Conservation (phyloP, 352 stramenopile species). For the Pythium monospermum region DNA sequence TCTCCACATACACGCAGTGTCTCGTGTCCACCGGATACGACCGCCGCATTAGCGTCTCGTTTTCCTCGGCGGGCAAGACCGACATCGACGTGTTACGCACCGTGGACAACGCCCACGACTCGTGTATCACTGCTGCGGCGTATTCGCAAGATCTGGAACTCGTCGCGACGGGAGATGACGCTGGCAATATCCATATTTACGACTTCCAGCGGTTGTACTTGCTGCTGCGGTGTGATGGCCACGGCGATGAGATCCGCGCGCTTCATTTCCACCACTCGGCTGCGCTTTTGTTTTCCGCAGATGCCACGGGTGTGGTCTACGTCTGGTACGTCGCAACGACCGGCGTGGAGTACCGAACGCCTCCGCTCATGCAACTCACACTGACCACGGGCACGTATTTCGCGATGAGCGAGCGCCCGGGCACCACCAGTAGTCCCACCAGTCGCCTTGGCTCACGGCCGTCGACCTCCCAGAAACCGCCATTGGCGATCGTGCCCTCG, state of each 20-base stretch:
- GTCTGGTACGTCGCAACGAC: slow-evolving; percentile 36
- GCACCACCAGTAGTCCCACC: not conserved
- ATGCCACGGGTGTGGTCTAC: slow-evolving; percentile 33
- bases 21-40: slow-evolving; percentile 61
- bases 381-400: not conserved
- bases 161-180: slow-evolving; percentile 53
- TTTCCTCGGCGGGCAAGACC: slow-evolving; percentile 36
- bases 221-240: slow-evolving; percentile 42
- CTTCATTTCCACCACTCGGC: slow-evolving; percentile 43
- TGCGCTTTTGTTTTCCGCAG: slow-evolving; percentile 40
- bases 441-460: not conserved
- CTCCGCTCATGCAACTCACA: slow-evolving; percentile 28
- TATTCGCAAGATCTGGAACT: slow-evolving; percentile 38
- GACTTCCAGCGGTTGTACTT: slow-evolving; percentile 59
- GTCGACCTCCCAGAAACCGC: not conserved
- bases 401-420: not conserved
- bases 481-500: not conserved
- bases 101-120: slow-evolving; percentile 58
- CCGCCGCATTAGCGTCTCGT: slow-evolving; percentile 47
- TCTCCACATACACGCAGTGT: slow-evolving; percentile 39
- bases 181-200: slow-evolving; percentile 53
- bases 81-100: slow-evolving; percentile 56
- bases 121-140: slow-evolving; percentile 47
- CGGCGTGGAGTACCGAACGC: slow-evolving; percentile 16
- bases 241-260: slow-evolving; percentile 41